phyloP scores from a whole-genome alignment of 306 rosid species.

The Quercus robur region DNA sequence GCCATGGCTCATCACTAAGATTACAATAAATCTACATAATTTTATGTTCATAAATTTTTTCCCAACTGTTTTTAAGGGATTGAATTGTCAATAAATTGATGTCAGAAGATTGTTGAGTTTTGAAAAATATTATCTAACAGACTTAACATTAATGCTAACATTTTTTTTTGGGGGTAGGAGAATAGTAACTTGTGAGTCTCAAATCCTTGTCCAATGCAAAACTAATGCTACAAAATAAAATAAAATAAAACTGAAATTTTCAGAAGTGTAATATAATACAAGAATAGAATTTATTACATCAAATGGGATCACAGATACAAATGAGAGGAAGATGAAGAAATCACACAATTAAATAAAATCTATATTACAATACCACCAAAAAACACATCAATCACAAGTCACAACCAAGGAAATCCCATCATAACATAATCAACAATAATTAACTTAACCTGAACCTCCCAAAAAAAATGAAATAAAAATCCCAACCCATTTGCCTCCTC shows the following conservation, averaged over 20 bases:
- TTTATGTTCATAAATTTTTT: too few relatives aligned
- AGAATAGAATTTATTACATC: constrained; percentile 23
- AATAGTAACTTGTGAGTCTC: background rate
- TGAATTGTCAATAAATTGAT: too few relatives aligned
- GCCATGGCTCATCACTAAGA: constrained; percentile 12
- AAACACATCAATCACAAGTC: constrained; percentile 23
- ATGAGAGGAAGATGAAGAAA: background rate
- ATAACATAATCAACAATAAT: constrained; percentile 1
- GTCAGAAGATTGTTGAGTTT: too few relatives aligned
- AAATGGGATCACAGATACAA: constrained; percentile 29
- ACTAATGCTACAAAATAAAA: background rate
- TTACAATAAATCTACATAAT: background rate
- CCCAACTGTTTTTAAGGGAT: too few relatives aligned
- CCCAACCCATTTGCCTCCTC: background rate
- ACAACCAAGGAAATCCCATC: constrained; percentile 16
- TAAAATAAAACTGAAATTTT: too few relatives aligned
- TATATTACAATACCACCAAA: constrained; percentile 13
- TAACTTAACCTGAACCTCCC: constrained; percentile 13
- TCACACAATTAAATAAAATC: background rate
- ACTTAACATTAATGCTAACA: too few relatives aligned
- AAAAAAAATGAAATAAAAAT: background rate
- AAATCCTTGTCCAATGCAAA: background rate
- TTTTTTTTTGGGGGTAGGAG: background rate
- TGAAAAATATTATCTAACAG: too few relatives aligned
- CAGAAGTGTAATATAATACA: background rate